A percentile compares a stretch with the other conserved stretches of the same genome.
These are phyloP conservation scores for Corylus avellana DNA, from an alignment of 306 rosid genomes.

Conservation along the genomic window DNA sequence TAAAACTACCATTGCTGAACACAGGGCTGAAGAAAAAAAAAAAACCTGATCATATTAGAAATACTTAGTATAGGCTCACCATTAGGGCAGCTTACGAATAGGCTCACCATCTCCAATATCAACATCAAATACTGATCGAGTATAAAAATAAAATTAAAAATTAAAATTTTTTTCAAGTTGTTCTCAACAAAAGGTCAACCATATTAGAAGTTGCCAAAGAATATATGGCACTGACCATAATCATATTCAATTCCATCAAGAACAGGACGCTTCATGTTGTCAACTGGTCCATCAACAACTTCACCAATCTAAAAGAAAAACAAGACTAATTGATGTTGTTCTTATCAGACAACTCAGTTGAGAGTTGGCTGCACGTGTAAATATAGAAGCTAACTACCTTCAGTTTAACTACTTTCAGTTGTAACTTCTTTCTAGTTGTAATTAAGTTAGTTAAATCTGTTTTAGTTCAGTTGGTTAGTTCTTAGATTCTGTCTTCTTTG, in stretches of 20 bases:
- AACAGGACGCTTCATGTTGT: constrained; percentile 50
- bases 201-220: constrained; percentile 16
- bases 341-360: no score
- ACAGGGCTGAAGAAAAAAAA: constrained; percentile 31
- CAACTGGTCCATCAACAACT: constrained; percentile 98
- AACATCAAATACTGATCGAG: constrained; percentile 79
- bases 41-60: constrained; percentile 54
- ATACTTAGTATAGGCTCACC: no score
- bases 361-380: no score
- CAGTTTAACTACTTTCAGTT: no score
- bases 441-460: no score
- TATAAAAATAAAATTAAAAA: constrained; percentile 15
- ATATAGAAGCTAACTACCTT: no score
- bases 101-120: constrained; percentile 98
- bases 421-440: no score
- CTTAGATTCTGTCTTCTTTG: no score
- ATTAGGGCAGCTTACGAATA: constrained; percentile 78
- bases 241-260: constrained; percentile 83
- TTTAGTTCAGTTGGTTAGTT: no score
- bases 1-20: not conserved
- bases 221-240: constrained; percentile 58
- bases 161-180: constrained; percentile 9
- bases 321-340: not conserved
- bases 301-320: constrained; percentile 73
- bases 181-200: constrained; percentile 16